Conservation (phyloP, 805 yeast species). For the Lipomyces yamadae region DNA sequence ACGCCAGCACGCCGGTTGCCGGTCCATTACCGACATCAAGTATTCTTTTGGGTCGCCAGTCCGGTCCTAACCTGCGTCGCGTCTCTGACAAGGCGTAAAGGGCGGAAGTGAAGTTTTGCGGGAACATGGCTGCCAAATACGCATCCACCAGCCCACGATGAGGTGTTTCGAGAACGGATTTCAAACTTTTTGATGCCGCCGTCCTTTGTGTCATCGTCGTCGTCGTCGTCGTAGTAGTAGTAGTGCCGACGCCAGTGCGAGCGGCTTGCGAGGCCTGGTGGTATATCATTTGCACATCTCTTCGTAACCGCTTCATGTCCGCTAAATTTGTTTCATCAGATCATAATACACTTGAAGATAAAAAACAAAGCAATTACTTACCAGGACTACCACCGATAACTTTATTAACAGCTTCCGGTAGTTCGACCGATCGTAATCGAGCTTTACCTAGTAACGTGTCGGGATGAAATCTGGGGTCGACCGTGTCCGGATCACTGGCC, state of each 20-base stretch:
- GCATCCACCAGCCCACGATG: slow-evolving; percentile 60
- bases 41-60: slow-evolving; percentile 67
- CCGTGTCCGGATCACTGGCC: slow-evolving; percentile 7
- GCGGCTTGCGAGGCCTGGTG: not conserved
- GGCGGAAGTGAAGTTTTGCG: slow-evolving; percentile 77
- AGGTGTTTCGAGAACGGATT: slow-evolving; percentile 9
- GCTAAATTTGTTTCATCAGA: slow-evolving; percentile 2
- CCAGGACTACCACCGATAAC: slow-evolving; percentile 30
- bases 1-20: slow-evolving; percentile 85
- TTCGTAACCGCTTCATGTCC: slow-evolving; percentile 24
- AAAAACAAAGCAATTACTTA: slow-evolving; percentile 1
- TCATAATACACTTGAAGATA: not conserved
- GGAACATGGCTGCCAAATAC: slow-evolving; percentile 76
- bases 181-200: not conserved
- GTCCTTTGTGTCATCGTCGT: no score
- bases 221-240: no score
- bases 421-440: slow-evolving; percentile 16
- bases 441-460: slow-evolving; percentile 27
- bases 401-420: slow-evolving; percentile 15
- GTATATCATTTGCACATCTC: slow-evolving; percentile 22
- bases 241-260: not conserved
- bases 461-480: slow-evolving; percentile 24
- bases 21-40: slow-evolving; percentile 90
- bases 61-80: slow-evolving; percentile 56
- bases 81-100: slow-evolving; percentile 71